Evolutionary conservation across 1,139 yeast genomes (phyloP), one percentile per base, ranked within the genome.

Genomic region (Scheffersomyces segobiensis): DNA sequence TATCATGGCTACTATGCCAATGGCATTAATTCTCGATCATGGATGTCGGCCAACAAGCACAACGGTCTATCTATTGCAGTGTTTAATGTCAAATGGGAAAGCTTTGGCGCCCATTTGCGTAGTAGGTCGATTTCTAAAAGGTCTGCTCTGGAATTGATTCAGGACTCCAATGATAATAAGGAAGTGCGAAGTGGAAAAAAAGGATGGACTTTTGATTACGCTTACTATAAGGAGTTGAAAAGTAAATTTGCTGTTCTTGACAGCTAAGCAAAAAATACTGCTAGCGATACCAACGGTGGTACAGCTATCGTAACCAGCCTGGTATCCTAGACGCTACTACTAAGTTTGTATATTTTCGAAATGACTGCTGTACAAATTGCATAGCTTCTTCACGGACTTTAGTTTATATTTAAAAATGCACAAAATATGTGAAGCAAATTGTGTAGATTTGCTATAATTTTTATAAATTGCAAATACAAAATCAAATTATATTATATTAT

Each of bases 1-100:
- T 93, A 93, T 67, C 72, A 74, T 24, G 95, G 97, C 1, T 77
- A 81, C 50, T 87, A 73, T 68, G 81, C 89, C 50, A 80, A 89
- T 70, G 93, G 91, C 1, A 74, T 93, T 60, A 85, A 87, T 66
- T 87, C 97, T 0, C 80, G 98, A 57, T 74, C 85, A 1, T 93
- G 98, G 98, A 47, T 53, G 22, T 69, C 70, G 10, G 69, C 78
- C 21, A 63, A 68, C 52, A 74, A 73, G 17, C 97, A 91, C 69
- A 88, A 86, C 63, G 97, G 97, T 4, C 81, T 86, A 52, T 87
- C 93, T 26, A 76, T 80, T 59, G 85, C 86, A 12, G 75, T 91
- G 10, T 83, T 80, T 62, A 47, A 47, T 47, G 49, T 47, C 49
- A 47, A 47, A 47, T 47, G 49, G 49, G 49, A 47, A 47, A 47